Evolutionary conservation across 2,329 filamentous ascomycete genomes (phyloP).

Genomic region (Fusarium burgessii): DNA sequence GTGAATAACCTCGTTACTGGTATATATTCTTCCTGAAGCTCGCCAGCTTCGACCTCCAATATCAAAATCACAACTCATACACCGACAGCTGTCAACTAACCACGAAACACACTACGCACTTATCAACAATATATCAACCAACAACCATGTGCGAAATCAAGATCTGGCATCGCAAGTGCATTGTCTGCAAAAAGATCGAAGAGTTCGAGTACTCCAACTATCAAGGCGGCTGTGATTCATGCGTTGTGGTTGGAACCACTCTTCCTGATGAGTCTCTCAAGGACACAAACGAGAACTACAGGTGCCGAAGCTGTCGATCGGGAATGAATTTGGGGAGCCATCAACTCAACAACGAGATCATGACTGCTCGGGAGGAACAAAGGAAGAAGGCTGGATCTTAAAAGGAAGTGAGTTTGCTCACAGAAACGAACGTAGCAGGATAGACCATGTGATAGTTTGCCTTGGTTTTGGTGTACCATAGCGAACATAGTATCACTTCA

Average conservation of each 20-base stretch:
- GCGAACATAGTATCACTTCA: slow-evolving; percentile 1
- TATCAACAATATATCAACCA: neutral
- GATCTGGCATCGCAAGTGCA: slow-evolving; percentile 18
- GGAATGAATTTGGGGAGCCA: neutral
- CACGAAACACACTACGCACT: neutral
- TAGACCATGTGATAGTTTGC: neutral
- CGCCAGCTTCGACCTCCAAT: neutral
- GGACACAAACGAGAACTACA: slow-evolving; percentile 12
- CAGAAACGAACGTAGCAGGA: neutral
- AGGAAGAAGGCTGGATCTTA: neutral
- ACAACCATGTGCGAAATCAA: slow-evolving; percentile 3
- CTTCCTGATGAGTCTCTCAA: neutral
- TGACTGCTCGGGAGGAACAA: neutral
- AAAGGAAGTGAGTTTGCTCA: neutral
- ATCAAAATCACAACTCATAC: too few species aligned
- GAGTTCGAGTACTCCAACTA: neutral
- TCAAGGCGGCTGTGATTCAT: too few species aligned
- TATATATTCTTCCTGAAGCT: neutral
- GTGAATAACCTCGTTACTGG: neutral
- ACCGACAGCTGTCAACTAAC: neutral
- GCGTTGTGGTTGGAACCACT: neutral
- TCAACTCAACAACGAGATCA: slow-evolving; percentile 5
- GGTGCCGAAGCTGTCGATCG: slow-evolving; percentile 14
- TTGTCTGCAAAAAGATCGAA: neutral
- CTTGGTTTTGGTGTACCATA: neutral